Conservation (phyloP, 176 grass and related monocot genomes). For the Aegilops longissima region DNA sequence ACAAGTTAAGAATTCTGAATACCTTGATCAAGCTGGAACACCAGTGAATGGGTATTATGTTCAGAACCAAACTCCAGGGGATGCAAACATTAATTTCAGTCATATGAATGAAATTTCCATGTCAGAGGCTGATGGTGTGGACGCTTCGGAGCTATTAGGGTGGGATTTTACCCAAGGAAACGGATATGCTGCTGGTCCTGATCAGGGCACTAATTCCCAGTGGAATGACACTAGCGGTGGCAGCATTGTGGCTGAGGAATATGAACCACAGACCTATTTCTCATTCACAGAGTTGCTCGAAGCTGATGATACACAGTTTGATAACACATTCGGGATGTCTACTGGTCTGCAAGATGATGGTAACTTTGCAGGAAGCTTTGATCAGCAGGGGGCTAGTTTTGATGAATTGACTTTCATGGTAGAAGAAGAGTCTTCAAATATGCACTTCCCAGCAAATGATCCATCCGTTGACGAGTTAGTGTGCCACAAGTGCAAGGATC, state of each 20-base stretch:
- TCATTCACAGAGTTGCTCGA: slow-evolving; percentile 76
- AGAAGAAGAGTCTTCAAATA: slow-evolving; percentile 39
- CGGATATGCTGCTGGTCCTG: slow-evolving; percentile 27
- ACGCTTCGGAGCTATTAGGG: slow-evolving; percentile 54
- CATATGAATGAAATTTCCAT: slow-evolving; percentile 41
- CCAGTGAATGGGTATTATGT: slow-evolving; percentile 25
- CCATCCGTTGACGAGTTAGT: slow-evolving; percentile 4
- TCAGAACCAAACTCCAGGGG: slow-evolving; percentile 34
- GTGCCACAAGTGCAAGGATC: slow-evolving; percentile 58
- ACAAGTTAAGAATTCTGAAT: slow-evolving; percentile 48
- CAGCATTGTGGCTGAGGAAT: slow-evolving; percentile 40
- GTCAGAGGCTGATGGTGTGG: slow-evolving; percentile 39
- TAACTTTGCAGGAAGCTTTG: slow-evolving; percentile 17
- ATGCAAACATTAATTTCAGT: slow-evolving; percentile 35
- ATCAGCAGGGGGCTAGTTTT: slow-evolving; percentile 40
- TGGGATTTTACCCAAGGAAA: slow-evolving; percentile 54
- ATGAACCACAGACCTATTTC: slow-evolving; percentile 75
- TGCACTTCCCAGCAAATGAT: slow-evolving; percentile 16
- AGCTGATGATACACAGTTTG: slow-evolving; percentile 53
- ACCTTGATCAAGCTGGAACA: slow-evolving; percentile 33
- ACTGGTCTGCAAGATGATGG: slow-evolving; percentile 29
- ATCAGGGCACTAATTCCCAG: slow-evolving; percentile 30
- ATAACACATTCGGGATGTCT: slow-evolving; percentile 50
- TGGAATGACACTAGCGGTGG: slow-evolving; percentile 41
- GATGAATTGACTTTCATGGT: slow-evolving; percentile 35